Base-by-base conservation (phyloP, 805 yeast species). In the Candida ipomoeae region DNA sequence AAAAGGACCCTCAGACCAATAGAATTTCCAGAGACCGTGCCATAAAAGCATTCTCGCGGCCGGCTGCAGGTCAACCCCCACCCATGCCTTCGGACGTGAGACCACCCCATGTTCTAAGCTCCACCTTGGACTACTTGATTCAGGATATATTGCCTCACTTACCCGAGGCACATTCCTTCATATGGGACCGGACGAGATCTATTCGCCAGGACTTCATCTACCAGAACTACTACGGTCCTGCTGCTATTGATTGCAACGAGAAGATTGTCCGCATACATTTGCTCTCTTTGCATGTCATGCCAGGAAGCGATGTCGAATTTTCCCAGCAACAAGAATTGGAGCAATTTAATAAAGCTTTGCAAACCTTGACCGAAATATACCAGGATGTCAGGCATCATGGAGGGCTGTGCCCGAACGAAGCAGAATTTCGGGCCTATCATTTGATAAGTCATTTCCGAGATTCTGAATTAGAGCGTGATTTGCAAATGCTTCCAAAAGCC, bases 31-130 rank as follows among this genome's bases (percentile, higher is more conserved):
- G 79, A 29, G 61, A 62, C 0, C 71, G 74, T 41, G 96, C 97
- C 0, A 80, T 94, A 6, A 94, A 94, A 67, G 95, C 96, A 1
- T 94, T 94, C 63, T 87, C 96, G 20, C 76, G 99, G 59, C 97
- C 99, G 0, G 96, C 96, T 15, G 97, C 98, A 0, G 99, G 98
- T 6, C 97, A 94, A 59, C 96, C 97, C 1, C 98, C 97, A 1
- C 96, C 98, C 2, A 71, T 94, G 51, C 99, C 99, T 0, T 89
- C 97, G 1, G 99, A 94, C 65, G 99, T 94, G 3, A 77, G 99
- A 53, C 96, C 99, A 1, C 99, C 99, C 0, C 79, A 77, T 48
- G 73, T 91, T 1, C 68, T 94, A 39, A 77, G 76, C 11, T 61
- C 73, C 34, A 84, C 97, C 0, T 68, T 94, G 52, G 76, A 86